Base-by-base conservation (phyloP, 805 yeast genomes). In the Candida nemodendra region DNA sequence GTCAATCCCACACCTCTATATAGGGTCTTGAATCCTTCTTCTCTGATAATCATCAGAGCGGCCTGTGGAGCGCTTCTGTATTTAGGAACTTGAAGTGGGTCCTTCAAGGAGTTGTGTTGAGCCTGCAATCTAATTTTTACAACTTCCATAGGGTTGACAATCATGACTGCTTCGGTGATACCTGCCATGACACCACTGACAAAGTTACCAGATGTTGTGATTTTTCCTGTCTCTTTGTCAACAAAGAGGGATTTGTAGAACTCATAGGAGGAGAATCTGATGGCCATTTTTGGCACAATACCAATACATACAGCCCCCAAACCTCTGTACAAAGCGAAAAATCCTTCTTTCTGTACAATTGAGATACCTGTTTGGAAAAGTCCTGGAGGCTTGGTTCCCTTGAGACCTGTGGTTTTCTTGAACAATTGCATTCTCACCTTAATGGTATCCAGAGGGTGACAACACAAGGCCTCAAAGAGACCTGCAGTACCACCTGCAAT, bases 401-500 rank as follows among this genome's bases (percentile, higher is more conserved):
- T 42, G 15, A 47, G 59, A 32, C 75, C 72, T n/a, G 83, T 78
- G 3, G 75, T 64, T 58, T 81, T 82, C 57, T 78, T 78, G 60
- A 84, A 82, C 54, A 91, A 74, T 65, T 91, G 98, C 98, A 91
- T 91, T 59, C 98, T 79, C 45, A 91, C 99, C 66, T 91, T 91
- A 61, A 91, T 86, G 27, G 99, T 91, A 62, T 91, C 99, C 53
- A 91, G 75, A n/a, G 98, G 98, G 64, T 91, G 99, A 63, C 99
- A 91, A 62, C 91, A 81, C 47, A 93, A 72, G n/a, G 98, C 99
- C 71, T 91, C 99, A 59, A 90, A 87, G 44, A 91, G 71, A 42
- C 99, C 99, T 11, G 99, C 99, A 6, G 91, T 80, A 55, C 99
- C 99, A 53, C 99, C 99, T 23, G 97, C 93, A 33, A 87, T 71